A percentile compares a stretch with the other conserved stretches of the same genome.
phyloP scores from a whole-genome alignment of 345 rosid genomes.

The Eucalyptus erythrocorys region DNA sequence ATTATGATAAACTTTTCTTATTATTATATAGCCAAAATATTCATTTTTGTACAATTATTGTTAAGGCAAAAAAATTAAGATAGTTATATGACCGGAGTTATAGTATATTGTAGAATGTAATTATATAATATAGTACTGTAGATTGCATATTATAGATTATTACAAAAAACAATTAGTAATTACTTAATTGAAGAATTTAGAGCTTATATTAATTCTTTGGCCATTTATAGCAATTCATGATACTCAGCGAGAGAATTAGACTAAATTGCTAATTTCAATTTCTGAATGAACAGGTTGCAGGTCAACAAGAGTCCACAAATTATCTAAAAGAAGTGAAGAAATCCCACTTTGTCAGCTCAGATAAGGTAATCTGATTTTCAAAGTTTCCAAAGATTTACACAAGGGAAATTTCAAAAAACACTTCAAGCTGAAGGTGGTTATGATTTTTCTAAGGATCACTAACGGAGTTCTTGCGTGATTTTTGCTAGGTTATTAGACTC shows the following conservation, averaged over 20 bases:
- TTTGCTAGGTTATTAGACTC: slow-evolving; percentile 52
- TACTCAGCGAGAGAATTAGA: neutral
- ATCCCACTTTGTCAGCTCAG: slow-evolving; percentile 78
- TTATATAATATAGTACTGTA: neutral
- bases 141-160: too few species aligned
- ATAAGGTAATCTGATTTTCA: slow-evolving; percentile 42
- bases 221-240: neutral
- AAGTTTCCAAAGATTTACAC: neutral
- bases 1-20: neutral
- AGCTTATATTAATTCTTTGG: neutral
- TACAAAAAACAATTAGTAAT: neutral
- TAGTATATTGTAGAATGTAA: neutral
- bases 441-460: neutral
- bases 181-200: neutral
- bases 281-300: slow-evolving; percentile 41
- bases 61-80: fast-evolving
- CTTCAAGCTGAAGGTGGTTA: neutral
- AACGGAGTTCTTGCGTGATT: neutral
- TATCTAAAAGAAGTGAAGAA: slow-evolving; percentile 72
- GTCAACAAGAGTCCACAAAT: slow-evolving; percentile 63
- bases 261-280: neutral
- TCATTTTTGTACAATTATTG: neutral
- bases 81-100: neutral
- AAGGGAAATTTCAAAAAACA: neutral
- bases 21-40: neutral